These are phyloP conservation scores for Nicotiana tomentosiformis DNA, from an alignment of 257 asterid species.

Conservation along the genomic window DNA sequence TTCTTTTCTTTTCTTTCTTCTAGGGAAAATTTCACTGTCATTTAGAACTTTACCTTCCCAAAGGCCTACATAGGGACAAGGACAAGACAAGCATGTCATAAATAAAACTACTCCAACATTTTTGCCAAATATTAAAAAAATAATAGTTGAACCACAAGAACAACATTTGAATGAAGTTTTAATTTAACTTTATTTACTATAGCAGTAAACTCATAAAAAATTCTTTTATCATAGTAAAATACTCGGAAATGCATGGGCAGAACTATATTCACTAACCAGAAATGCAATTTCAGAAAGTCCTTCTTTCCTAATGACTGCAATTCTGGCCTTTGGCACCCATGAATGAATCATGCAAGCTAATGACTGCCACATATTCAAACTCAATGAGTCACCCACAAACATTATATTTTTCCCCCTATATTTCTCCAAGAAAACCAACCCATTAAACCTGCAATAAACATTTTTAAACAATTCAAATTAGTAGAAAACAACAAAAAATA, in stretches of 20 bases:
- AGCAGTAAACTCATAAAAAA: too few species aligned
- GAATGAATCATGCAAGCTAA: conserved; percentile 90
- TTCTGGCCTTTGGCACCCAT: conserved; percentile 48
- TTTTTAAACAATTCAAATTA: neutral
- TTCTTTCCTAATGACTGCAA: conserved; percentile 33
- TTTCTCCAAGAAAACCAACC: conserved; percentile 66
- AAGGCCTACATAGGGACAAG: neutral
- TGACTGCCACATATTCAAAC: conserved; percentile 95
- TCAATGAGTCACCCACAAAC: conserved; percentile 97
- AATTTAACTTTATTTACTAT: neutral
- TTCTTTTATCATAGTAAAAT: neutral
- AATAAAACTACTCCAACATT: conserved; percentile 3
- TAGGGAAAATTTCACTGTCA: neutral
- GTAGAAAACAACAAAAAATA: neutral
- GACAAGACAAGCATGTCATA: conserved; percentile 28
- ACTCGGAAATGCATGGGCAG: neutral
- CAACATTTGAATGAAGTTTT: neutral
- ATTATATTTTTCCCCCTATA: conserved; percentile 84
- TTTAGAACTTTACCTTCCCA: conserved; percentile 7
- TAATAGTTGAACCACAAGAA: neutral
- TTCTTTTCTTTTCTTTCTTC: neutral
- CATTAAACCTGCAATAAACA: conserved; percentile 60
- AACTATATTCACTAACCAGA: conserved; percentile 36
- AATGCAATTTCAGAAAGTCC: conserved; percentile 48
- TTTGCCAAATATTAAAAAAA: neutral